Evolutionary conservation across 1,284 basidiomycete genomes (phyloP), one percentile per base, ranked within the genome.

Genomic region (Cerrena zonata): DNA sequence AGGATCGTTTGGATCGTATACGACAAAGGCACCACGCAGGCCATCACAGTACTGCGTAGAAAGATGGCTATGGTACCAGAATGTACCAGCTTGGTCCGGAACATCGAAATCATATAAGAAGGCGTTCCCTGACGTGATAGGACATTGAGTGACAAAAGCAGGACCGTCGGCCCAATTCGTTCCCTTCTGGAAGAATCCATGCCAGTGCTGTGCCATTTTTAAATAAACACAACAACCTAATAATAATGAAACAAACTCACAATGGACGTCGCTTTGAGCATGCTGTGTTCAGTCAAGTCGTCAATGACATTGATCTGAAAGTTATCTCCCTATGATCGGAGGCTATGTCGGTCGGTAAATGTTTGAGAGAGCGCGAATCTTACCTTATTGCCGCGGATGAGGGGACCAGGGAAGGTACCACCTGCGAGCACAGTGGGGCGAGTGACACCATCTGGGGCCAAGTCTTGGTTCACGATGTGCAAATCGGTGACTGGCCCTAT

Each of bases 81-180:
- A 59, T 1, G 57, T 67, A 42, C 67, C 69, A 22, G 67, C 64
- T 42, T 65, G 67, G 22, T 58, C 57, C 22, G 60, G 59, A 11
- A 61, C 59, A n/a, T 39, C 55, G 50, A 70, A 62, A 27, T 65
- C 55, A 48, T 70, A 80, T n/a, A 71, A 67, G 65, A 76, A 80
- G 5, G 65, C 66, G 11, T 65, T 51, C 0, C 67, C 65, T 0
- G 76, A 65, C 4, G 70, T 65, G 50, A 81, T 77, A 2, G 76
- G 75, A 55, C 79, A 81, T 56, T 77, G 75, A 22, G 65, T 72
- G 19, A 76, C 67, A 34, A 65, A 65, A 2, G 66, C 57, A 2
- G 57, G 47, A 7, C 68, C 67, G 39, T 69, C 68, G 5, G 62
- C 64, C 51, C 59, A 63, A 24, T 54, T 60, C 4, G 65, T 63